Percentiles rank a stretch among this genome's conserved stretches.
These are phyloP conservation scores for Myriosclerotinia scirpicola DNA, from an alignment of 2,329 filamentous ascomycete genomes.

Conservation along the genomic window DNA sequence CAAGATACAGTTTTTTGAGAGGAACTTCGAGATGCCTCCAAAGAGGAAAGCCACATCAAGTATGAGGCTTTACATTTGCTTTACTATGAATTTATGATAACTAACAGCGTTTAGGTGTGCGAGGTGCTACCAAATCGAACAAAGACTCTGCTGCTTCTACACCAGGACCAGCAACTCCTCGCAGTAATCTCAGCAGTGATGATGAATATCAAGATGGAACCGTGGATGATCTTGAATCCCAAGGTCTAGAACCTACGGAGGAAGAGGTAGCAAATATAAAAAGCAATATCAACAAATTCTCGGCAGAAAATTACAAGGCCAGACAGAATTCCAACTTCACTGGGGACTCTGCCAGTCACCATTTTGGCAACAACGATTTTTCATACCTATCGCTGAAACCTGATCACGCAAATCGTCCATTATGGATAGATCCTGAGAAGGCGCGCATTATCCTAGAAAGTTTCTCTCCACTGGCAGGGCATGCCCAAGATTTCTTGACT, in stretches of 20 bases:
- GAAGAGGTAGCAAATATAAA: conserved; percentile 54
- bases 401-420: conserved; percentile 83
- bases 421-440: conserved; percentile 89
- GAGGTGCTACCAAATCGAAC: conserved; percentile 54
- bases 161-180: conserved; percentile 59
- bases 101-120: conserved; percentile 45
- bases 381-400: conserved; percentile 79
- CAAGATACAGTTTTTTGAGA: conserved; percentile 28
- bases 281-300: conserved; percentile 61
- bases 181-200: conserved; percentile 56
- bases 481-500: conserved; percentile 91
- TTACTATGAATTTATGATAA: conserved; percentile 33
- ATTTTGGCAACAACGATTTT: conserved; percentile 57
- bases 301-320: conserved; percentile 40
- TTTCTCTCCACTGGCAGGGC: conserved; percentile 82
- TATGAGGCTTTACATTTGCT: conserved; percentile 42
- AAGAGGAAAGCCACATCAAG: conserved; percentile 67
- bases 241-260: conserved; percentile 53
- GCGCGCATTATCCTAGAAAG: conserved; percentile 91
- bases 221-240: conserved; percentile 28
- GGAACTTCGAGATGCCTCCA: conserved; percentile 56
- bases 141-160: conserved; percentile 59
- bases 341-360: conserved; percentile 40
- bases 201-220: conserved; percentile 42
- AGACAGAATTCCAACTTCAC: conserved; percentile 26